Percentiles rank a stretch among this genome's conserved stretches.
These are phyloP conservation scores for Leersia perrieri DNA, from an alignment of 176 grass and related monocot genomes.

Conservation along the genomic window DNA sequence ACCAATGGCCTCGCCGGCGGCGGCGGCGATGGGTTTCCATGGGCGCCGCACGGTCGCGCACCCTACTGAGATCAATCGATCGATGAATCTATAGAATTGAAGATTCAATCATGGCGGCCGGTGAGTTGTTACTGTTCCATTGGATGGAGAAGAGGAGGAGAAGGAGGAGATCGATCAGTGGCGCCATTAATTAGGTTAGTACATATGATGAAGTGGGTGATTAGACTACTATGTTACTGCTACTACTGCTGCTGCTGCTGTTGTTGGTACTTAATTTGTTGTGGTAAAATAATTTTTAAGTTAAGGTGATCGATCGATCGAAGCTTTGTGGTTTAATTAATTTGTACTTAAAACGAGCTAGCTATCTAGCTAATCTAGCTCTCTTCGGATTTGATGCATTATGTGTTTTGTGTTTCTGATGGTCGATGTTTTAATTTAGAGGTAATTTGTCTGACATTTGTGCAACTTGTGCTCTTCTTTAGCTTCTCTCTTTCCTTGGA, in stretches of 20 bases:
- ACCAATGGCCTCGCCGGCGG: constrained; percentile 51
- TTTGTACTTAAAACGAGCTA: constrained; percentile 39
- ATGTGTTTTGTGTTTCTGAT: constrained; percentile 10
- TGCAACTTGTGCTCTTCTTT: constrained; percentile 16
- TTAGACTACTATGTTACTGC: too few species aligned
- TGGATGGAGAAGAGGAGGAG: too few species aligned
- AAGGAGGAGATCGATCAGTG: background rate
- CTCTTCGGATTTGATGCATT: background rate
- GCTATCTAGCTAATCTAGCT: constrained; percentile 16
- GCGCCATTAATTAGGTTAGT: constrained; percentile 48
- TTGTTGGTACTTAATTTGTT: constrained; percentile 8
- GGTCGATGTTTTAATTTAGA: background rate
- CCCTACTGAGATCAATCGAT: constrained; percentile 83
- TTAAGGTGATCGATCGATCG: too few species aligned
- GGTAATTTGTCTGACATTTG: background rate
- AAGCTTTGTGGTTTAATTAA: constrained; percentile 35
- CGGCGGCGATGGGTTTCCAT: constrained; percentile 57
- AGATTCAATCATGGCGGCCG: background rate
- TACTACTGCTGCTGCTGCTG: too few species aligned
- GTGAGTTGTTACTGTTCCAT: constrained; percentile 59
- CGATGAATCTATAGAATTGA: background rate
- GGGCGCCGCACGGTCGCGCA: constrained; percentile 56
- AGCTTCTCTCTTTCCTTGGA: background rate
- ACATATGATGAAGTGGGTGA: constrained; percentile 51
- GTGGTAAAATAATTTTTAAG: constrained; percentile 41